Percentiles rank a stretch among this genome's conserved stretches.
phyloP scores from a whole-genome alignment of 1,284 basidiomycete genomes.

The Ustilago esculenta region DNA sequence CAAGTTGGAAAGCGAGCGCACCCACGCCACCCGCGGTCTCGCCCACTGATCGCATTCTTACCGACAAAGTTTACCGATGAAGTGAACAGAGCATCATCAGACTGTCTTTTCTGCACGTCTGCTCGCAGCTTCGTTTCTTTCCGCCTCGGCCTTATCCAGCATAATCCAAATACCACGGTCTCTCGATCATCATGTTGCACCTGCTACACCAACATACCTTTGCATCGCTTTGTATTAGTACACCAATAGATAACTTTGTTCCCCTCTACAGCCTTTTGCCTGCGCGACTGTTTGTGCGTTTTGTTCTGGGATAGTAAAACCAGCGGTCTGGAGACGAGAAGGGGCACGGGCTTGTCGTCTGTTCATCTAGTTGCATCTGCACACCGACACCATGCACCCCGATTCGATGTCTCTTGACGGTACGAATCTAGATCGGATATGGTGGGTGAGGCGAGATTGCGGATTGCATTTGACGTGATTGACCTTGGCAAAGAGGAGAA shows the following conservation, averaged over 20 bases:
- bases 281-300: background rate
- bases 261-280: background rate
- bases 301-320: no score
- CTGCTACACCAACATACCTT: background rate
- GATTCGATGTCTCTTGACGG: no score
- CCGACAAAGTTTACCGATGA: no score
- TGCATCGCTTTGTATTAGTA: slow-evolving; percentile 16
- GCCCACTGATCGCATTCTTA: slow-evolving; percentile 57
- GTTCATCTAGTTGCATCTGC: no score
- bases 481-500: no score
- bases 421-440: no score
- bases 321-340: no score
- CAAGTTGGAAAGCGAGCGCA: slow-evolving; percentile 65
- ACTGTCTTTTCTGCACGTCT: background rate
- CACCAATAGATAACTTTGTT: slow-evolving; percentile 1
- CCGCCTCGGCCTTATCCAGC: background rate
- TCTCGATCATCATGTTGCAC: background rate
- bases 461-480: no score
- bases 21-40: slow-evolving; percentile 59
- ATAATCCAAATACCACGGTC: slow-evolving; percentile 7
- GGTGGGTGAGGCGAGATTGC: no score
- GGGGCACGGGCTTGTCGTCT: no score
- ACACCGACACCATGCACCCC: no score
- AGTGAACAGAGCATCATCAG: background rate
- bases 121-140: no score